Conservation (phyloP, 108 stramenopile genomes). For the Licmophora abbreviata region DNA sequence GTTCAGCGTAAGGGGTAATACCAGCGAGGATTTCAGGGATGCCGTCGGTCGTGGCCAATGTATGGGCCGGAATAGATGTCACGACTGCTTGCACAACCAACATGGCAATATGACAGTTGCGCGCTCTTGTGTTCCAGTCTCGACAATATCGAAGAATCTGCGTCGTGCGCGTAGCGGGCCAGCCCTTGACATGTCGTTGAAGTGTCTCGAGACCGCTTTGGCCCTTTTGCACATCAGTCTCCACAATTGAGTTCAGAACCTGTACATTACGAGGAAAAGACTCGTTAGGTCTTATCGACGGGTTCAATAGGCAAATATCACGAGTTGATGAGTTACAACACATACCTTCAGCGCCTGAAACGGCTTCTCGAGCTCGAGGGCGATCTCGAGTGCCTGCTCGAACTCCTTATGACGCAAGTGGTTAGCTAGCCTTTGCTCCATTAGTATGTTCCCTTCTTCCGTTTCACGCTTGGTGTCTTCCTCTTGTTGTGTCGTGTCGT, state of each 20-base stretch:
- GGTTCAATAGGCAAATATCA: background rate
- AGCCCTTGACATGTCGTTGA: constrained; percentile 51
- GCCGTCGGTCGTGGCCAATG: constrained; percentile 44
- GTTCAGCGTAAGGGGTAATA: constrained; percentile 75
- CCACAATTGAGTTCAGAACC: constrained; percentile 65
- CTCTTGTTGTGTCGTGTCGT: constrained; percentile 80
- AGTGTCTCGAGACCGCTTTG: constrained; percentile 35
- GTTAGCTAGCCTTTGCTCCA: constrained; percentile 83
- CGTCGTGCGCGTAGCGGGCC: constrained; percentile 50
- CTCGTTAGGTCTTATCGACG: too few relatives aligned
- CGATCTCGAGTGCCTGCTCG: constrained; percentile 72
- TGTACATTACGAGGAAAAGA: constrained; percentile 6
- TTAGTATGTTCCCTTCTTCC: constrained; percentile 65
- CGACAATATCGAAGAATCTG: constrained; percentile 82
- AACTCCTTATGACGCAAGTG: constrained; percentile 84
- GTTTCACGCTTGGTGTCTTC: constrained; percentile 55
- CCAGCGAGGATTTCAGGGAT: constrained; percentile 73
- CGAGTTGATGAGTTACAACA: constrained; percentile 10
- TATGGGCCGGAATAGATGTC: constrained; percentile 52
- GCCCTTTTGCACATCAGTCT: constrained; percentile 44
- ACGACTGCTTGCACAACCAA: constrained; percentile 59
- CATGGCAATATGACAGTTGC: constrained; percentile 76
- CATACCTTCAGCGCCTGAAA: constrained; percentile 55
- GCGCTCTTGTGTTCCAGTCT: constrained; percentile 83
- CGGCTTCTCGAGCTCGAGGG: constrained; percentile 81